phyloP scores from a whole-genome alignment of 306 rosid species.

The Sophora flavescens region DNA sequence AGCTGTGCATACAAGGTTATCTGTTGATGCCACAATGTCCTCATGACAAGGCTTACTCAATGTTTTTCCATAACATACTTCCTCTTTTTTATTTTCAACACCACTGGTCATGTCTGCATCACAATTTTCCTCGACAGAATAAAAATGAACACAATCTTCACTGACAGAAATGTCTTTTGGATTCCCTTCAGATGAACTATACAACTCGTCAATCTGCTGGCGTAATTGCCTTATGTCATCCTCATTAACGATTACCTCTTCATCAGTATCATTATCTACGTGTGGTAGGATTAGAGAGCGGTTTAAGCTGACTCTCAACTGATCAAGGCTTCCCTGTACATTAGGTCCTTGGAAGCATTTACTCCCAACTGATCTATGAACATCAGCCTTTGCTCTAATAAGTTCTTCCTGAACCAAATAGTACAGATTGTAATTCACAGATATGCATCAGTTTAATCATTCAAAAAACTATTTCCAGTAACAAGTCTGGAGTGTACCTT shows the following conservation, averaged over 20 bases:
- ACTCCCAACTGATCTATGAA: slow-evolving; percentile 48
- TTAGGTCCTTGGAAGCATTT: slow-evolving; percentile 69
- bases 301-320: slow-evolving; percentile 80
- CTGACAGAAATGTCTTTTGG: slow-evolving; percentile 46
- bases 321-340: slow-evolving; percentile 86
- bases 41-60: slow-evolving; percentile 44
- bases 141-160: slow-evolving; percentile 61
- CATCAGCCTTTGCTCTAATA: slow-evolving; percentile 72
- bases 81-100: slow-evolving; percentile 58
- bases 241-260: slow-evolving; percentile 60
- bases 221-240: slow-evolving; percentile 71
- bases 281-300: slow-evolving; percentile 77
- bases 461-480: slow-evolving; percentile 36
- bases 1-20: slow-evolving; percentile 38
- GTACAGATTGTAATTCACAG: slow-evolving; percentile 39
- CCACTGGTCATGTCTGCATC: slow-evolving; percentile 58
- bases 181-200: slow-evolving; percentile 62
- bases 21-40: slow-evolving; percentile 43
- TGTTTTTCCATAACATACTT: slow-evolving; percentile 43
- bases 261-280: slow-evolving; percentile 63
- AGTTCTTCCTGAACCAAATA: slow-evolving; percentile 79
- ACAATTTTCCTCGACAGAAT: slow-evolving; percentile 62
- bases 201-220: slow-evolving; percentile 69
- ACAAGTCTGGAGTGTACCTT: slow-evolving; percentile 64
- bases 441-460: slow-evolving; percentile 31